Base-by-base conservation (phyloP, 2,329 filamentous ascomycete species). In the Colletotrichum chlorophyti region DNA sequence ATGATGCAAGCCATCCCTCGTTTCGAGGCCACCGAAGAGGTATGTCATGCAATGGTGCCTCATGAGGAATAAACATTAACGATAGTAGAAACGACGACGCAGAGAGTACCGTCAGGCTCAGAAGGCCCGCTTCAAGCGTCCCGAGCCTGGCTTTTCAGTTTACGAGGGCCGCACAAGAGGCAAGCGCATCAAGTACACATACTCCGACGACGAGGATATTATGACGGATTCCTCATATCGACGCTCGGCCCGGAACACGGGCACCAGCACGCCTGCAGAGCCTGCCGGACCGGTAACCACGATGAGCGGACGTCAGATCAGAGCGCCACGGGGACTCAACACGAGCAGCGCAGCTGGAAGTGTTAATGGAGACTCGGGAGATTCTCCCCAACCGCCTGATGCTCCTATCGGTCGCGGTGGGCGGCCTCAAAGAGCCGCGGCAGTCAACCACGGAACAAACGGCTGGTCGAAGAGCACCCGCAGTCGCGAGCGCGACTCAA, bases 141-240 rank as follows among this genome's bases (percentile, higher is more conserved):
- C 93, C 6, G 93, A 97, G 66, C 89, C 90, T 9, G 93, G 93
- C 5, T 96, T 94, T 70, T 97, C 93, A 1, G 80, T 96, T 57
- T 99, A 99, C 72, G 95, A 99, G 77, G 95, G 95, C 46, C 91
- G 95, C 50, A 99, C 96, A 5, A 87, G 95, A 58, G 95, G 95
- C 54, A 98, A 99, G 79, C 90, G 94, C 61, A 90, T 96, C 76
- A 96, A 93, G 74, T 99, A 99, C 70, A 99, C 92, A 0, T 99
- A 91, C 70, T 96, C 93, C 0, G 93, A 96, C 21, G 91, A 96
- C 65, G 89, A 89, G 31, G 86, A 88, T 14, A 85, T 86, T 48
- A 83, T 80, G 53, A 85, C 84, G n/a, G 85, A 88, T 68, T 88
- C 87, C 31, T 83, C 83, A 9, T 71, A 69, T 6, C 71, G 93